Evolutionary conservation across 2,329 filamentous ascomycete species (phyloP).

Genomic region (Aspergillus bombycis): DNA sequence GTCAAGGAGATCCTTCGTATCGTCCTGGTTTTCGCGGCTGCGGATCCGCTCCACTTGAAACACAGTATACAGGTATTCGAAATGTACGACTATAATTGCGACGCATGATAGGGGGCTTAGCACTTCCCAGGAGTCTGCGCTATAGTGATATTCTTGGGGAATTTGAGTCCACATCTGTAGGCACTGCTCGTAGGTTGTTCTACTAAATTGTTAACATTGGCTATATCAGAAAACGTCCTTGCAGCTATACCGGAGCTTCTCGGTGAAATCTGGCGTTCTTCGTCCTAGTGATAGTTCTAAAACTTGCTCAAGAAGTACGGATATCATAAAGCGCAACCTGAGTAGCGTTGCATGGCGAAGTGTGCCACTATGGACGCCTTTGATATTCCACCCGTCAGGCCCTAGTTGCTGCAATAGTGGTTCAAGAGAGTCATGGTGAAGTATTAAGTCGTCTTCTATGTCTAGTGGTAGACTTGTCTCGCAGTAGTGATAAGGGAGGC

Average conservation of each 20-base stretch:
- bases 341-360: conserved; percentile 21
- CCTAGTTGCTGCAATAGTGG: conserved; percentile 20
- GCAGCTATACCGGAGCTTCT: not conserved
- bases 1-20: conserved; percentile 23
- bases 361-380: conserved; percentile 6
- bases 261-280: not conserved
- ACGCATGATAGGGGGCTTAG: conserved; percentile 4
- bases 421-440: conserved; percentile 8
- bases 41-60: conserved; percentile 29
- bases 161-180: conserved; percentile 22
- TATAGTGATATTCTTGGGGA: conserved; percentile 24
- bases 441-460: conserved; percentile 6
- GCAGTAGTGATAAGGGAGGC: conserved; percentile 11
- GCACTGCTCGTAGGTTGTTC: conserved; percentile 16
- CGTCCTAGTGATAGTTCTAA: conserved; percentile 25
- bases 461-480: conserved; percentile 9
- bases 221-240: not conserved
- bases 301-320: conserved; percentile 25
- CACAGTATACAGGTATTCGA: conserved; percentile 25
- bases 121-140: conserved; percentile 17
- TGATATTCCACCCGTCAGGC: conserved; percentile 22
- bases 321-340: conserved; percentile 24
- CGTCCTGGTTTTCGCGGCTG: conserved; percentile 20
- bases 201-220: not conserved
- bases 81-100: conserved; percentile 21